These are phyloP conservation scores for Lomentospora prolificans DNA, from an alignment of 2,329 filamentous ascomycete species.

Conservation along the genomic window DNA sequence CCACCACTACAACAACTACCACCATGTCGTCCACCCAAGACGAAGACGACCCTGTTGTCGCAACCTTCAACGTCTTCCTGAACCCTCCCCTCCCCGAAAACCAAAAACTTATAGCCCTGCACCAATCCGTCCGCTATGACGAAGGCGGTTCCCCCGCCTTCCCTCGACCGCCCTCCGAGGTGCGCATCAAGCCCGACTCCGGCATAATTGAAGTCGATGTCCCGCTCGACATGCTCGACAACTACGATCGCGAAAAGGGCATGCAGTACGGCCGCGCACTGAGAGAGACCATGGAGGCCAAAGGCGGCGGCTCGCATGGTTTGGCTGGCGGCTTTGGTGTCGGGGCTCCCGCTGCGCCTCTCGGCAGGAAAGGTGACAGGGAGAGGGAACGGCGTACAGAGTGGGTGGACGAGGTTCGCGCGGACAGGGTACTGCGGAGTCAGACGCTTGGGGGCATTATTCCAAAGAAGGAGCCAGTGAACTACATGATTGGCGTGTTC, in stretches of 20 bases:
- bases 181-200: constrained; percentile 72
- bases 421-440: constrained; percentile 62
- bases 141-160: constrained; percentile 35
- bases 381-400: constrained; percentile 32
- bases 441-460: constrained; percentile 84
- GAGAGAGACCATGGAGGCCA: constrained; percentile 45
- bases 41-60: constrained; percentile 58
- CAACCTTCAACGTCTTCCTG: constrained; percentile 76
- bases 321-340: constrained; percentile 65
- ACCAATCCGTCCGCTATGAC: constrained; percentile 72
- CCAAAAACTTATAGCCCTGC: constrained; percentile 68
- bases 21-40: constrained; percentile 15
- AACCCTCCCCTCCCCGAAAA: constrained; percentile 57
- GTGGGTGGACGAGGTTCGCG: constrained; percentile 58
- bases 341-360: constrained; percentile 32
- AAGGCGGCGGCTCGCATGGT: constrained; percentile 57
- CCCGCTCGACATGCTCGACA: constrained; percentile 60
- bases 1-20: neutral
- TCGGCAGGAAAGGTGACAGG: constrained; percentile 23
- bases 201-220: constrained; percentile 89
- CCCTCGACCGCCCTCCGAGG: constrained; percentile 57
- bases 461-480: constrained; percentile 56
- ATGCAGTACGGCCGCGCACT: constrained; percentile 74
- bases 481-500: constrained; percentile 92
- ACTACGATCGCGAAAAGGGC: constrained; percentile 80